These are phyloP conservation scores for Diaporthe sp. DNA, from an alignment of 2,329 filamentous ascomycete genomes.

Conservation along the genomic window DNA sequence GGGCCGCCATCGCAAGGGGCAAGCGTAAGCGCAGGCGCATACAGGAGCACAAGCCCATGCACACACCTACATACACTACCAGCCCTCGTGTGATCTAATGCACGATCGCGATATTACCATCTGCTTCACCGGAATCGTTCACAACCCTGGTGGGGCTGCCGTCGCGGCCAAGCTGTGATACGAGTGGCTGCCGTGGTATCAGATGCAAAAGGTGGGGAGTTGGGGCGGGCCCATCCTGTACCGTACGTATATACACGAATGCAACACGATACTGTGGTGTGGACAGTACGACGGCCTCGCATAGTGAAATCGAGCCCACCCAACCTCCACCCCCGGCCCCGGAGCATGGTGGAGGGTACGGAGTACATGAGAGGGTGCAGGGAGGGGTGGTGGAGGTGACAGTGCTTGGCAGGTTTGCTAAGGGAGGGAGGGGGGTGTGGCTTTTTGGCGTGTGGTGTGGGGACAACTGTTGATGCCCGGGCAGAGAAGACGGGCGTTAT, in stretches of 20 bases:
- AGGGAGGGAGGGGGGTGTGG: constrained; percentile 9
- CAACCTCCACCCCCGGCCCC: constrained; percentile 31
- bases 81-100: constrained; percentile 13
- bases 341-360: constrained; percentile 27
- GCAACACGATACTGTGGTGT: neutral
- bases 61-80: neutral
- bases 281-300: constrained; percentile 11
- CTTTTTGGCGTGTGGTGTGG: constrained; percentile 2
- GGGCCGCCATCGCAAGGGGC: constrained; percentile 9
- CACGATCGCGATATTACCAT: constrained; percentile 31
- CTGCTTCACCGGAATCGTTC: constrained; percentile 24
- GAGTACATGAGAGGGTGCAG: constrained; percentile 26
- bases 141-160: constrained; percentile 18
- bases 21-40: constrained; percentile 23
- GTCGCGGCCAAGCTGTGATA: constrained; percentile 28
- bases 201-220: constrained; percentile 23
- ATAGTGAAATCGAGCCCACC: constrained; percentile 24
- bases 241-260: neutral
- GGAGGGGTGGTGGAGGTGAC: constrained; percentile 18
- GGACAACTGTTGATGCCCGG: constrained; percentile 29
- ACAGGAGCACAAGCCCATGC: constrained; percentile 15
- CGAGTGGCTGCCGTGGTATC: constrained; percentile 30
- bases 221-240: constrained; percentile 1
- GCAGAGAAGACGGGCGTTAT: constrained; percentile 22
- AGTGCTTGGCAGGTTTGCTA: constrained; percentile 22